Evolutionary conservation across 768 basidiomycete species (phyloP).

Genomic region (Astraeus odoratus): DNA sequence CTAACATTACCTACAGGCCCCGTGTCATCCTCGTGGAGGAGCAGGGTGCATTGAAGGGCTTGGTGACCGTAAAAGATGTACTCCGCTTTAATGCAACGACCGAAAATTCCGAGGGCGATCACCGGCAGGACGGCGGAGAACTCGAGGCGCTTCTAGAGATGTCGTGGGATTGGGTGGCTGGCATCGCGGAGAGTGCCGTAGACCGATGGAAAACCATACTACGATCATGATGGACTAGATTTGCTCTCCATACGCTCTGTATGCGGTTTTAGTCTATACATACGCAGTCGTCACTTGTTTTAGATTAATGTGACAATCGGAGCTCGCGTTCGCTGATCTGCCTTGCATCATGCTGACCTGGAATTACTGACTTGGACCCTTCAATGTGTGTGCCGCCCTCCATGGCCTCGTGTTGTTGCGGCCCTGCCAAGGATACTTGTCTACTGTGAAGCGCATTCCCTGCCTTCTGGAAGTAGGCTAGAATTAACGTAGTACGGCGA

Average conservation of each 20-base stretch:
- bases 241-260: no score
- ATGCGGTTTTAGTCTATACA: no score
- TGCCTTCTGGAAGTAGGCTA: no score
- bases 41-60: constrained; percentile 71
- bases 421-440: no score
- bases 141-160: constrained; percentile 59
- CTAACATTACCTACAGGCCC: constrained; percentile 46
- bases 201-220: constrained; percentile 20
- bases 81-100: constrained; percentile 69
- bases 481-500: no score
- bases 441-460: no score
- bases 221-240: constrained; percentile 9
- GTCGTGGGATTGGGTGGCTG: constrained; percentile 47
- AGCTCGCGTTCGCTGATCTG: no score
- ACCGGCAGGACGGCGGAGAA: constrained; percentile 60
- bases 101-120: constrained; percentile 44
- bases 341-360: no score
- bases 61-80: constrained; percentile 96
- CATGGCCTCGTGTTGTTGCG: no score
- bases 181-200: constrained; percentile 26
- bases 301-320: background rate
- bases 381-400: no score
- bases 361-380: no score
- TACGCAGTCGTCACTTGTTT: no score
- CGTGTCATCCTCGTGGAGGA: constrained; percentile 94